phyloP scores from a whole-genome alignment of 139 green algal species.

The Volvox africanus region DNA sequence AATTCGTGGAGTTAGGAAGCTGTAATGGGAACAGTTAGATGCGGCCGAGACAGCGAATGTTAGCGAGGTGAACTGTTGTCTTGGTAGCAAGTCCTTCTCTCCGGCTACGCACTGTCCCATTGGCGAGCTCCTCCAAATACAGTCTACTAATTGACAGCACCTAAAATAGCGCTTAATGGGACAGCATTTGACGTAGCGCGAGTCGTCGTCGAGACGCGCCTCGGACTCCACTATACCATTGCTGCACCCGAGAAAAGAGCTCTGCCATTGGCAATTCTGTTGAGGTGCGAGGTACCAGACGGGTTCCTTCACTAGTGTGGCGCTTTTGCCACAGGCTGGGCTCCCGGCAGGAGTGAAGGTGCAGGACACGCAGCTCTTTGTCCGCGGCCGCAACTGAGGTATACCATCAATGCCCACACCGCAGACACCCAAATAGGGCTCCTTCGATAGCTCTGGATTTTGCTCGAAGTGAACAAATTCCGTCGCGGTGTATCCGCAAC shows the following conservation, averaged over 20 bases:
- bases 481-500: slow-evolving; percentile 2
- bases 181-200: slow-evolving; percentile 18
- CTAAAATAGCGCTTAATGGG: slow-evolving; percentile 14
- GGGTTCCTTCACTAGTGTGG: background rate
- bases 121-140: background rate
- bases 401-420: slow-evolving; percentile 24
- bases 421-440: slow-evolving; percentile 38
- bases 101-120: slow-evolving; percentile 25
- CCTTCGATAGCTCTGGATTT: slow-evolving; percentile 7
- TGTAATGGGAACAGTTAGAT: slow-evolving; percentile 45
- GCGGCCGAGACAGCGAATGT: slow-evolving; percentile 38
- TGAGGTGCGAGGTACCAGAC: slow-evolving; percentile 21
- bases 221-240: slow-evolving; percentile 6
- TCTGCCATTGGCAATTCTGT: slow-evolving; percentile 20
- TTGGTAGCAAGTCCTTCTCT: slow-evolving; percentile 33
- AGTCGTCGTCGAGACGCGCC: slow-evolving; percentile 1
- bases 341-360: slow-evolving; percentile 11
- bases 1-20: background rate
- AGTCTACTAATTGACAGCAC: slow-evolving; percentile 28
- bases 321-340: background rate
- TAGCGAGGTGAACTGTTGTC: background rate
- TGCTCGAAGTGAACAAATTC: slow-evolving; percentile 43
- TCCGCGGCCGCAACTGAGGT: background rate
- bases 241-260: slow-evolving; percentile 32
- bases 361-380: slow-evolving; percentile 45